Evolutionary conservation across 441 rosid genomes (phyloP).

Genomic region (Arabidopsis lyrata): DNA sequence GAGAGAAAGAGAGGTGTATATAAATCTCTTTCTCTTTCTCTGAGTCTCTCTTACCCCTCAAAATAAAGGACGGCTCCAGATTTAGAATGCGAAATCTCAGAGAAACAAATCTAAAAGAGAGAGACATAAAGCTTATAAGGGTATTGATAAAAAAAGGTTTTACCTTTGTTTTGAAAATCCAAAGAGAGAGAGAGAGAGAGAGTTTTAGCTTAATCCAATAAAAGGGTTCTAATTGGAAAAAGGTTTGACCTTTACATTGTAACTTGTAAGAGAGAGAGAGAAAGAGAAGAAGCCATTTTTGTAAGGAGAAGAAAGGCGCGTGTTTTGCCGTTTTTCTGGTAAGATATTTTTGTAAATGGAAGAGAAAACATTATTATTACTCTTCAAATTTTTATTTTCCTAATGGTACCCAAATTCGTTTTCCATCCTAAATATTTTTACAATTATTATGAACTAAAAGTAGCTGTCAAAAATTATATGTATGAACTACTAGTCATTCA

Average conservation of each 20-base stretch:
- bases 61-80: constrained; percentile 35
- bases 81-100: constrained; percentile 33
- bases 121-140: constrained; percentile 34
- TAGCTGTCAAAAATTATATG: no score
- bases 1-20: constrained; percentile 40
- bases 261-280: constrained; percentile 28
- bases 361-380: no score
- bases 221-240: constrained; percentile 33
- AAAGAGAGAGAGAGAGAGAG: constrained; percentile 36
- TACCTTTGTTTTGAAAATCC: constrained; percentile 20
- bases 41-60: neutral
- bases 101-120: constrained; percentile 30
- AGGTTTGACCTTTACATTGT: constrained; percentile 35
- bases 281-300: constrained; percentile 26
- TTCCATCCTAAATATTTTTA: no score
- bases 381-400: no score
- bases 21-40: neutral
- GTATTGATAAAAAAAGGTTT: constrained; percentile 23
- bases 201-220: constrained; percentile 41
- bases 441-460: no score
- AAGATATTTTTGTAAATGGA: neutral
- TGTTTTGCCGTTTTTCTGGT: constrained; percentile 39
- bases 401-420: no score
- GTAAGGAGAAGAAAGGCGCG: constrained; percentile 31
- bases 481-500: no score